Evolutionary conservation across 805 yeast genomes (phyloP).

Genomic region (Yamadazyma laniorum): DNA sequence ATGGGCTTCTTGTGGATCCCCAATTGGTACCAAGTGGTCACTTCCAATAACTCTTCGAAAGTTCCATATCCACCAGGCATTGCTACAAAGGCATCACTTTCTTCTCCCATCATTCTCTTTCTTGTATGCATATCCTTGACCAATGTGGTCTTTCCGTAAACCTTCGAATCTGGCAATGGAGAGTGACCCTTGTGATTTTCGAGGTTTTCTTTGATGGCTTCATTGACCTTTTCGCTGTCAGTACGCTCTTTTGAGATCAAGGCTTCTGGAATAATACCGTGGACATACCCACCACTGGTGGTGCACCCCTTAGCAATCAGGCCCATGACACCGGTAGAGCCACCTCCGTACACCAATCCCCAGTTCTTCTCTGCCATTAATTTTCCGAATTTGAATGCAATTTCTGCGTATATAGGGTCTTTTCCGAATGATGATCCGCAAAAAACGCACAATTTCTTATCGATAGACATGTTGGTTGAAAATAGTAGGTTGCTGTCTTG

Average conservation of each 20-base stretch:
- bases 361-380: constrained; percentile 56
- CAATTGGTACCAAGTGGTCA: constrained; percentile 86
- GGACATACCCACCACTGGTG: constrained; percentile 62
- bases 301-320: constrained; percentile 65
- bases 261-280: constrained; percentile 86
- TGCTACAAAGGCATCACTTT: constrained; percentile 84
- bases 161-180: constrained; percentile 56
- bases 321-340: constrained; percentile 84
- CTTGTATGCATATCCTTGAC: constrained; percentile 90
- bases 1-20: constrained; percentile 84
- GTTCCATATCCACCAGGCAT: constrained; percentile 94
- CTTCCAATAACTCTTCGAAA: constrained; percentile 84
- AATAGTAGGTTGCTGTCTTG: not conserved
- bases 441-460: constrained; percentile 70
- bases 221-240: constrained; percentile 43
- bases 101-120: constrained; percentile 81
- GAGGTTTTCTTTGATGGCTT: constrained; percentile 48
- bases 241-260: constrained; percentile 69
- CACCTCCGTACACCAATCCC: constrained; percentile 88
- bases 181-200: constrained; percentile 66
- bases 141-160: constrained; percentile 75
- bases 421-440: constrained; percentile 83
- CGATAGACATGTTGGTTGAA: constrained; percentile 7
- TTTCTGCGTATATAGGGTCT: constrained; percentile 45
- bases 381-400: constrained; percentile 61